These are phyloP conservation scores for Postia placenta DNA, from an alignment of 768 basidiomycete genomes.

Conservation along the genomic window DNA sequence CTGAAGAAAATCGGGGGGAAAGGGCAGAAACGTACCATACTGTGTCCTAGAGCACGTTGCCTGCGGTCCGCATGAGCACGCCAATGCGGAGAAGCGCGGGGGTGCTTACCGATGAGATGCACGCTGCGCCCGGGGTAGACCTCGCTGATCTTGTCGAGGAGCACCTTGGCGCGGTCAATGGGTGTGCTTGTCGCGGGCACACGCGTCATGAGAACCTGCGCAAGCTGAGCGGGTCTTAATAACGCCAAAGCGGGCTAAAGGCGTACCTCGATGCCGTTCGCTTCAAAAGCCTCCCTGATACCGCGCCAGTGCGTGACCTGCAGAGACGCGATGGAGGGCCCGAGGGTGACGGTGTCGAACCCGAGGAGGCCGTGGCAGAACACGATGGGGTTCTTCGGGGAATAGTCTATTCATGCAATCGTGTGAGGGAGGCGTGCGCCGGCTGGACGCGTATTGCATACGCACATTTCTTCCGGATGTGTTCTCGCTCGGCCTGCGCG, in stretches of 20 bases:
- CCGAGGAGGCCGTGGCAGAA: constrained; percentile 95
- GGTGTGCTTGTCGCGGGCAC: constrained; percentile 92
- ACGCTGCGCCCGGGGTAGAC: constrained; percentile 78
- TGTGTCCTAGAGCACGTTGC: constrained; percentile 48
- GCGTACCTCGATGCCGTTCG: constrained; percentile 65
- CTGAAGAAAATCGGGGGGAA: not conserved
- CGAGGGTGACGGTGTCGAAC: constrained; percentile 80
- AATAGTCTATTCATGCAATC: constrained; percentile 46
- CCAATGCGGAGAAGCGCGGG: constrained; percentile 10
- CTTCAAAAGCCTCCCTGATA: constrained; percentile 86
- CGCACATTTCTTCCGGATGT: constrained; percentile 20
- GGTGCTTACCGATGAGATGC: constrained; percentile 70
- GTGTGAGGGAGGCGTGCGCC: not conserved
- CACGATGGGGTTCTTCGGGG: constrained; percentile 80
- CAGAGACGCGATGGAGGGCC: constrained; percentile 68
- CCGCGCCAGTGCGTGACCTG: constrained; percentile 96
- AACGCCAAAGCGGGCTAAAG: not conserved
- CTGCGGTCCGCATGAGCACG: constrained; percentile 22
- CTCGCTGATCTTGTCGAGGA: constrained; percentile 76
- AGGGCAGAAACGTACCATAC: constrained; percentile 47
- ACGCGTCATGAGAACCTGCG: constrained; percentile 75
- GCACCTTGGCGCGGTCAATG: constrained; percentile 81
- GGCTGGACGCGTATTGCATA: too few species aligned
- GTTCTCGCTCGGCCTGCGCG: constrained; percentile 15
- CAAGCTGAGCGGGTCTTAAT: not conserved